Evolutionary conservation across 2,329 filamentous ascomycete genomes (phyloP).

Genomic region (Blastomyces gilchristii): DNA sequence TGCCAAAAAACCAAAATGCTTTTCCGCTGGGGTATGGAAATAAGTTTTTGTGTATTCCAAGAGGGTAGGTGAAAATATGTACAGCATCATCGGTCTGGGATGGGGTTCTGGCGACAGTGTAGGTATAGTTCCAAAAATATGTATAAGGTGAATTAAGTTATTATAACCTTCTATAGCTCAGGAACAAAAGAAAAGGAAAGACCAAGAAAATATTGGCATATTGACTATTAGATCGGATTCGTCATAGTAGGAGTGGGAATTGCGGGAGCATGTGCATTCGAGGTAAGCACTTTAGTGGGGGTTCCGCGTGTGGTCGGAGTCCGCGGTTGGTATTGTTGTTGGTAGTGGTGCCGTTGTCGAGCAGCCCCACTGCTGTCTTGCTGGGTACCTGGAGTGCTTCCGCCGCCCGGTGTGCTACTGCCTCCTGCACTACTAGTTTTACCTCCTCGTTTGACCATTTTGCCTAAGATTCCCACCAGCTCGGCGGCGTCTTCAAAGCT

Average conservation of each 20-base stretch:
- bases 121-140: neutral
- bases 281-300: neutral
- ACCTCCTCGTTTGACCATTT: conserved; percentile 70
- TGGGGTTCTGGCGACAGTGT: neutral
- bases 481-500: conserved; percentile 89
- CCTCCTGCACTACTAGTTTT: conserved; percentile 25
- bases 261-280: conserved; percentile 1
- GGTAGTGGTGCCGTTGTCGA: conserved; percentile 12
- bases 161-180: neutral
- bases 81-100: neutral
- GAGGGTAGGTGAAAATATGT: neutral
- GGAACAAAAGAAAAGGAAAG: neutral
- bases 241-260: conserved; percentile 8
- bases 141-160: neutral
- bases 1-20: neutral
- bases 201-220: neutral
- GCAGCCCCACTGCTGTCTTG: conserved; percentile 10
- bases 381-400: conserved; percentile 13
- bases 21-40: neutral
- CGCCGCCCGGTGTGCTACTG: conserved; percentile 26
- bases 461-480: conserved; percentile 72
- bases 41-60: neutral
- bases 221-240: conserved; percentile 8
- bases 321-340: conserved; percentile 11
- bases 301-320: conserved; percentile 1